phyloP scores from a whole-genome alignment of 2,329 filamentous ascomycete genomes.

The Pseudocercospora macadamiae region DNA sequence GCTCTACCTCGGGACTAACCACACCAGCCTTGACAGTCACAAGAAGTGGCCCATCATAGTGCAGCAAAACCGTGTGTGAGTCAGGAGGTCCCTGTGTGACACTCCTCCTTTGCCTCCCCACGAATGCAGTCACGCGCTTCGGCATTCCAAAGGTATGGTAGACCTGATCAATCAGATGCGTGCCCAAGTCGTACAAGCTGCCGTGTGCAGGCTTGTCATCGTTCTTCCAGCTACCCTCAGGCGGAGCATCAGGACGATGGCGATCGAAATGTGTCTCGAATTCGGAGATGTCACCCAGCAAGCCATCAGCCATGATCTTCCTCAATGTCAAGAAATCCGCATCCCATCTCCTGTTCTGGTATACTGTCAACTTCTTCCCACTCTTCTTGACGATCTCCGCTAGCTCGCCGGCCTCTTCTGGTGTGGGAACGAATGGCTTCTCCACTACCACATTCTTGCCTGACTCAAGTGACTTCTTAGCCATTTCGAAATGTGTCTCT shows the following conservation, averaged over 20 bases:
- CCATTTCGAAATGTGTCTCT: constrained; percentile 68
- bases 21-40: constrained; percentile 71
- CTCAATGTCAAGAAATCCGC: constrained; percentile 73
- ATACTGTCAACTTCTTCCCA: constrained; percentile 50
- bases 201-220: constrained; percentile 67
- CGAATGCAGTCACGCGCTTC: constrained; percentile 65
- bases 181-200: constrained; percentile 73
- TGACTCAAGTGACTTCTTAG: constrained; percentile 65
- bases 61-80: constrained; percentile 64
- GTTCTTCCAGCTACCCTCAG: constrained; percentile 65
- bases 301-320: constrained; percentile 61
- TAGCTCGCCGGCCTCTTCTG: constrained; percentile 67
- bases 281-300: constrained; percentile 72
- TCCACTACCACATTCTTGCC: constrained; percentile 81
- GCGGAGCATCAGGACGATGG: constrained; percentile 61
- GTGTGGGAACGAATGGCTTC: constrained; percentile 79
- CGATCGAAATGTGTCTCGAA: constrained; percentile 82
- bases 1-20: constrained; percentile 68
- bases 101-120: constrained; percentile 67
- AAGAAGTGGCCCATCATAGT: constrained; percentile 65
- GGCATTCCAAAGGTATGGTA: constrained; percentile 73
- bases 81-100: constrained; percentile 56
- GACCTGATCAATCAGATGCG: constrained; percentile 75
- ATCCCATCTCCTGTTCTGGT: constrained; percentile 72
- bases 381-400: constrained; percentile 44